These are phyloP conservation scores for Blastocystis hominis DNA, from an alignment of 352 stramenopile genomes.

Conservation along the genomic window DNA sequence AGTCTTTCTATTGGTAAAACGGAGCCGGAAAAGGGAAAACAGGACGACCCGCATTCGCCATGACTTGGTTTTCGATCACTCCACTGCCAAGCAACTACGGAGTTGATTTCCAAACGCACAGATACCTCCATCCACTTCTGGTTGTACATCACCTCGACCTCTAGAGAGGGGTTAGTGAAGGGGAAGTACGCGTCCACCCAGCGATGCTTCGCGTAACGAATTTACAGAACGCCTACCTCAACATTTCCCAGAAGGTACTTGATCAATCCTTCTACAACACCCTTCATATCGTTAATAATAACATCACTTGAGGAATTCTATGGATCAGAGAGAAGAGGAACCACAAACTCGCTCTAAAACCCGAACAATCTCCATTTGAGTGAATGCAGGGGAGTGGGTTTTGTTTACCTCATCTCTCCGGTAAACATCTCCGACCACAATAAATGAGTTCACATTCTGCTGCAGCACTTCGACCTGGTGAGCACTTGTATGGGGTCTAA, in stretches of 20 bases:
- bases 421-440: slow-evolving; percentile 87
- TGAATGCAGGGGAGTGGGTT: slow-evolving; percentile 97
- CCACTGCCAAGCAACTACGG: slow-evolving; percentile 82
- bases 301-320: slow-evolving; percentile 68
- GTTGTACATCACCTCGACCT: slow-evolving; percentile 96
- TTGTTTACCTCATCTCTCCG: slow-evolving; percentile 94
- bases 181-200: slow-evolving; percentile 98
- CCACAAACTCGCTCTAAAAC: slow-evolving; percentile 10
- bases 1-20: slow-evolving; percentile 59
- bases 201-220: slow-evolving; percentile 77
- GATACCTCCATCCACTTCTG: slow-evolving; percentile 88
- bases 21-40: slow-evolving; percentile 64
- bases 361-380: slow-evolving; percentile 93
- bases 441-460: slow-evolving; percentile 75
- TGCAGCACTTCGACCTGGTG: slow-evolving; percentile 83
- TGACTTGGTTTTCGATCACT: slow-evolving; percentile 85
- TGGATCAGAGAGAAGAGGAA: slow-evolving; percentile 24
- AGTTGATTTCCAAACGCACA: background rate
- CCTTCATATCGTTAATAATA: slow-evolving; percentile 85
- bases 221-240: background rate
- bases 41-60: slow-evolving; percentile 74
- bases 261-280: slow-evolving; percentile 83
- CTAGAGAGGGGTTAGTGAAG: slow-evolving; percentile 92
- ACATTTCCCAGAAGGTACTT: slow-evolving; percentile 72
- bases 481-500: slow-evolving; percentile 73